phyloP scores from a whole-genome alignment of 2,329 filamentous ascomycete species.

The Boeremia lycopersici region DNA sequence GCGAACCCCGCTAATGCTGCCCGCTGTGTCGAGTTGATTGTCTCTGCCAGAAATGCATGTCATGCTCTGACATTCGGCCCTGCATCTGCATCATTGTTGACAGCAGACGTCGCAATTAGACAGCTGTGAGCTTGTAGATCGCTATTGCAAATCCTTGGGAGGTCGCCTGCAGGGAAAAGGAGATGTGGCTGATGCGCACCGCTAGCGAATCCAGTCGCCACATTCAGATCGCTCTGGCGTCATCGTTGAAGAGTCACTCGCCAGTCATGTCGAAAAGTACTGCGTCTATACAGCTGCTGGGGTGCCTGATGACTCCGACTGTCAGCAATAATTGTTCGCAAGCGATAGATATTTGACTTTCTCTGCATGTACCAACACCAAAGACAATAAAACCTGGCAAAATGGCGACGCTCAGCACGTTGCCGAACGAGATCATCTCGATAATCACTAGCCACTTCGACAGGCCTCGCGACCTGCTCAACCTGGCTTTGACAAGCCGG shows the following conservation, averaged over 20 bases:
- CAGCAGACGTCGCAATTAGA: neutral
- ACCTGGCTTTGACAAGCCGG: conserved; percentile 32
- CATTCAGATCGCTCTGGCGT: conserved; percentile 22
- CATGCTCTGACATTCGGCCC: neutral
- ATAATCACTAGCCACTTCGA: conserved; percentile 39
- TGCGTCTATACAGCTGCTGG: neutral
- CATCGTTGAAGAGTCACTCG: conserved; percentile 24
- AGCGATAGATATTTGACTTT: neutral
- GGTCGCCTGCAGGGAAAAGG: conserved; percentile 6
- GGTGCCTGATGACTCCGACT: conserved; percentile 10
- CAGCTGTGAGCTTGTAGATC: neutral
- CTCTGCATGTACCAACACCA: neutral
- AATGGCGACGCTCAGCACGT: conserved; percentile 32
- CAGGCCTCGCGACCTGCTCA: conserved; percentile 32
- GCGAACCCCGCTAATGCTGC: conserved; percentile 4
- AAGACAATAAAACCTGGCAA: neutral
- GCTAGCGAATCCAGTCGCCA: conserved; percentile 11
- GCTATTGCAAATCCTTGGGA: neutral
- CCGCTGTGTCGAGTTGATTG: conserved; percentile 1
- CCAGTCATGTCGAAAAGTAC: conserved; percentile 4
- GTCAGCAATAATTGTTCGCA: neutral
- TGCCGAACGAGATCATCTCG: conserved; percentile 44
- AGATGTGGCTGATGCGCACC: conserved; percentile 17
- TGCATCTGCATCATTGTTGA: neutral
- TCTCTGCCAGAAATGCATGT: neutral